Base-by-base conservation (phyloP, 768 basidiomycete species). In the Phanerochaete carnosa region DNA sequence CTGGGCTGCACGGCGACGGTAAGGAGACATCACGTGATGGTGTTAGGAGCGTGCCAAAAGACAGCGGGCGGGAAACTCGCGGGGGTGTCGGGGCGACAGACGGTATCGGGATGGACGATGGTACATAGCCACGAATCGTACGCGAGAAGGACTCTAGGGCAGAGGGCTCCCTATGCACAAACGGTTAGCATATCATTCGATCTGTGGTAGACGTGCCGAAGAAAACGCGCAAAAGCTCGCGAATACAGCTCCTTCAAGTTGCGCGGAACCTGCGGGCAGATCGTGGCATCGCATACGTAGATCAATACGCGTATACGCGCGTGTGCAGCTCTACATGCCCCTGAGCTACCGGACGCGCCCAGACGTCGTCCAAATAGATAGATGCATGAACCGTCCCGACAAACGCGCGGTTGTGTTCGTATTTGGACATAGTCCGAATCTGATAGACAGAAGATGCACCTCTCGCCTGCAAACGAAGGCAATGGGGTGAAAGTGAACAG, bases 91-190 rank as follows among this genome's bases (percentile, higher is more conserved):
- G 80, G 0, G 75, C 71, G 1, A 81, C 77, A 1, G 74, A 69
- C 0, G 83, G 77, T 29, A 84, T 78, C 15, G 80, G 74, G 54
- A 83, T 80, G 8, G 80, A 79, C 19, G 79, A 74, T 3, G 83
- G 84, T 8, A 83, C 80, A 57, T 85, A 85, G 62, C 74, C 77
- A 49, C 83, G 80, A 28, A 86, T 73, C 11, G 83, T 77, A 22
- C 80, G 79, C 11, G 84, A 81, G 62, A 86, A 75, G 25, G 74
- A 75, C 69, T 83, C 81, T 22, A 85, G 73, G 58, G 81, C 76
- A 0, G 82, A 78, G 9, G 78, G 78, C 61, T 76, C 79, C n/a
- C 82, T 83, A 66, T 57, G 15, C 30, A 26, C 22, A 49, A 16
- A 23, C 29, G 46, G 45, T 58, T 37, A 59, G 43, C 32, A 35